Percentiles rank a stretch among this genome's conserved stretches.
Conservation (phyloP, 805 yeast genomes). For the Saccharomycopsis fermentans region DNA sequence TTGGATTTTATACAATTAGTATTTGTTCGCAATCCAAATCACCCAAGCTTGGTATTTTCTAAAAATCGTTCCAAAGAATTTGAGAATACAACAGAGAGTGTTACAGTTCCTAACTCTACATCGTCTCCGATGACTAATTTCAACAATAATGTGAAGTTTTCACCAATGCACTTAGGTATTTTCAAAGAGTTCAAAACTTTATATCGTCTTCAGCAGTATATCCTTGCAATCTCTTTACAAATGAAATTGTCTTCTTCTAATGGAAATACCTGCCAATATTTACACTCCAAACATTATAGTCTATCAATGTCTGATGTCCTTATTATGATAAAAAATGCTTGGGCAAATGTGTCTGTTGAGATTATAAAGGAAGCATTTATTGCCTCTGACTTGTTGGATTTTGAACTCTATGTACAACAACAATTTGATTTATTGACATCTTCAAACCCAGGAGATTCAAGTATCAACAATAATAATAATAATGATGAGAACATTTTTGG, state of each 20-base stretch:
- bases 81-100: background rate
- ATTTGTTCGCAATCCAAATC: conserved; percentile 11
- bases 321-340: conserved; percentile 47
- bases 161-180: conserved; percentile 58
- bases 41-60: background rate
- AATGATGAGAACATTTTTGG: background rate
- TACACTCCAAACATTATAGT: conserved; percentile 30
- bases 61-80: background rate
- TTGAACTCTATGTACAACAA: conserved; percentile 8
- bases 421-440: conserved; percentile 2
- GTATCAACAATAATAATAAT: background rate
- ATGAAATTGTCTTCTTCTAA: conserved; percentile 17
- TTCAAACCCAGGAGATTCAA: background rate
- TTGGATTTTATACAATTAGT: conserved; percentile 25
- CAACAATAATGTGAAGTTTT: conserved; percentile 25
- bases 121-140: conserved; percentile 26
- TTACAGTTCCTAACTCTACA: background rate
- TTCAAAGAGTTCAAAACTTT: conserved; percentile 50
- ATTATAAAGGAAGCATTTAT: conserved; percentile 25
- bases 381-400: conserved; percentile 16
- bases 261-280: conserved; percentile 7
- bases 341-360: conserved; percentile 35
- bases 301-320: conserved; percentile 46
- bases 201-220: conserved; percentile 49
- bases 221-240: conserved; percentile 19